These are phyloP conservation scores for Nakaseomyces nivariensis DNA, from an alignment of 1,139 yeast species.

Conservation along the genomic window DNA sequence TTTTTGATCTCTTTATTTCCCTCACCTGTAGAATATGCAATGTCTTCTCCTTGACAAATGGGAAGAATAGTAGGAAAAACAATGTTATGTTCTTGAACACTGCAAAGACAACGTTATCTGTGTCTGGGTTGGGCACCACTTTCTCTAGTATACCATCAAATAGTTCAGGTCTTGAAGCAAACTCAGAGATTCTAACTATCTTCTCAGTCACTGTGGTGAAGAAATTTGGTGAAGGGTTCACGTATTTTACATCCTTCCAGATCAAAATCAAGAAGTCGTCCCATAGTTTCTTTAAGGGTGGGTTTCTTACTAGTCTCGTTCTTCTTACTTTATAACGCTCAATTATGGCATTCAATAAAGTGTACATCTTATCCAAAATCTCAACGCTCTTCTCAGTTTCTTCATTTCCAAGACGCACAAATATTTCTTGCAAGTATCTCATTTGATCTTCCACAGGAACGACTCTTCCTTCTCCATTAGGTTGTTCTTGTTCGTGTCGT, in stretches of 20 bases:
- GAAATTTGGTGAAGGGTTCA: background rate
- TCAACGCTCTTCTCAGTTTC: conserved; percentile 1
- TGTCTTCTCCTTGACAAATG: conserved; percentile 12
- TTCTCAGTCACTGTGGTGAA: conserved; percentile 1
- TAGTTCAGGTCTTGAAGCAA: conserved; percentile 7
- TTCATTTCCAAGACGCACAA: background rate
- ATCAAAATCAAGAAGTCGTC: conserved; percentile 3
- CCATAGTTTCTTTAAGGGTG: conserved; percentile 1
- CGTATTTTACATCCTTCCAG: conserved; percentile 2
- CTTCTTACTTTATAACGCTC: conserved; percentile 1
- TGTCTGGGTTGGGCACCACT: conserved; percentile 20
- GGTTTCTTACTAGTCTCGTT: conserved; percentile 1
- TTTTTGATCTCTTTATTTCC: background rate
- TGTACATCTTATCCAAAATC: background rate
- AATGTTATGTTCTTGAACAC: conserved; percentile 17
- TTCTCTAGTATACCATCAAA: conserved; percentile 11
- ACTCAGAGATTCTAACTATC: conserved; percentile 1
- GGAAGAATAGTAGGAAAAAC: conserved; percentile 17
- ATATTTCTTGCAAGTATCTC: background rate
- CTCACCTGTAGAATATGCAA: background rate
- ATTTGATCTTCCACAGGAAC: background rate
- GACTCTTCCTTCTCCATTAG: background rate
- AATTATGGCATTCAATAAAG: background rate
- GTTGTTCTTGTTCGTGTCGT: background rate
- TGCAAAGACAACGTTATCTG: conserved; percentile 13